A percentile compares a stretch with the other conserved stretches of the same genome.
phyloP scores from a whole-genome alignment of 306 rosid species.

The Rosa rugosa region DNA sequence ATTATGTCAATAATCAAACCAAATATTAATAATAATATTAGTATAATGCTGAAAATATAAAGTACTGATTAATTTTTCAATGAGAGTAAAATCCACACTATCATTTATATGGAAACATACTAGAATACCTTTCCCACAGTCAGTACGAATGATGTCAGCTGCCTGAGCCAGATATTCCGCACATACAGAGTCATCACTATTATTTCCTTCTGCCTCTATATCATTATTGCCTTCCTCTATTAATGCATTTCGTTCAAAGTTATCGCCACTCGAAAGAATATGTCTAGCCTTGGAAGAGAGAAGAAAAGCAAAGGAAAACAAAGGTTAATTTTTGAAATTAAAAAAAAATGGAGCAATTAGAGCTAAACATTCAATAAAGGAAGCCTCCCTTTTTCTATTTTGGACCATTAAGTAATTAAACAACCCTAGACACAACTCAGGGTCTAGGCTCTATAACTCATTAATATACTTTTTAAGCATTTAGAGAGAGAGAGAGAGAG shows the following conservation, averaged over 20 bases:
- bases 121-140: conserved; percentile 54
- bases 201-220: conserved; percentile 63
- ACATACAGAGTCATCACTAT: conserved; percentile 50
- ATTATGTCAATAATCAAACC: conserved; percentile 13
- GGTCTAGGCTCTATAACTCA: too few species aligned
- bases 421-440: not conserved
- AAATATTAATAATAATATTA: too few species aligned
- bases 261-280: conserved; percentile 64
- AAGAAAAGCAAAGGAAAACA: conserved; percentile 22
- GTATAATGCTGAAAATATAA: not conserved
- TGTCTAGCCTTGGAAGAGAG: conserved; percentile 57
- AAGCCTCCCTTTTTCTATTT: not conserved
- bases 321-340: conserved; percentile 16
- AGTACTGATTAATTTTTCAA: not conserved
- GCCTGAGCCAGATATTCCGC: conserved; percentile 65
- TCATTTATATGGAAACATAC: conserved; percentile 5
- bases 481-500: not conserved
- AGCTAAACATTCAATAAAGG: not conserved
- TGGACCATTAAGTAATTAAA: not conserved
- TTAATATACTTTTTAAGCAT: not conserved
- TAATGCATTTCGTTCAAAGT: conserved; percentile 63
- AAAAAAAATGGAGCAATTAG: conserved; percentile 7
- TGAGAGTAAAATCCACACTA: not conserved
- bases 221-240: conserved; percentile 38
- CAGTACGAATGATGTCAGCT: conserved; percentile 48